Evolutionary conservation across 2,329 filamentous ascomycete species (phyloP).

Genomic region (Clonostachys chloroleuca): DNA sequence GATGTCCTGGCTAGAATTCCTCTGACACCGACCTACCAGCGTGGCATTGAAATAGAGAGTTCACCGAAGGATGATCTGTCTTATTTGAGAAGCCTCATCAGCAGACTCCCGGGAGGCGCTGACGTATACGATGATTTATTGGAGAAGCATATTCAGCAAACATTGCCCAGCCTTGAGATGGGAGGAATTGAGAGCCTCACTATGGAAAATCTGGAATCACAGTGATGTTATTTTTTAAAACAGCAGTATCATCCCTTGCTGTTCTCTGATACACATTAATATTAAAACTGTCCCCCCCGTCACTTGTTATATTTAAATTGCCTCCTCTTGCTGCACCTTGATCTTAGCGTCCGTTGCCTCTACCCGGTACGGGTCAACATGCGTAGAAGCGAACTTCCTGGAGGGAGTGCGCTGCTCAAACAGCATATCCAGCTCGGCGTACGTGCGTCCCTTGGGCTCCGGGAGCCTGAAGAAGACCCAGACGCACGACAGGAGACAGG

Average conservation of each 20-base stretch:
- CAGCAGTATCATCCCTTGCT: background rate
- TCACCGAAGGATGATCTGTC: constrained; percentile 28
- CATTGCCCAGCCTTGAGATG: constrained; percentile 15
- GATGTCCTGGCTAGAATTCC: constrained; percentile 38
- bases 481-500: constrained; percentile 38
- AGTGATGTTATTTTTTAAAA: too few relatives aligned
- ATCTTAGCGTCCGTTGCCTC: background rate
- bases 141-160: constrained; percentile 31
- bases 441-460: constrained; percentile 45
- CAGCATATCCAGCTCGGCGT: constrained; percentile 36
- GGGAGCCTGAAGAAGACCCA: constrained; percentile 48
- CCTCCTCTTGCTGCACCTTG: background rate
- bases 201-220: too few relatives aligned
- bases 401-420: constrained; percentile 31
- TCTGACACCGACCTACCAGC: constrained; percentile 15
- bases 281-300: background rate
- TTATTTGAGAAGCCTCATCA: constrained; percentile 29
- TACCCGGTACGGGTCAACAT: constrained; percentile 1
- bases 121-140: constrained; percentile 30
- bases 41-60: constrained; percentile 12
- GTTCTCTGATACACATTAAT: background rate
- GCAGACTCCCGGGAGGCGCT: constrained; percentile 27
- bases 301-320: background rate
- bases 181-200: too few relatives aligned
- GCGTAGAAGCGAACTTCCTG: constrained; percentile 29